These are phyloP conservation scores for Tuber microsphaerosporum DNA, from an alignment of 495 filamentous ascomycete species.

Conservation along the genomic window DNA sequence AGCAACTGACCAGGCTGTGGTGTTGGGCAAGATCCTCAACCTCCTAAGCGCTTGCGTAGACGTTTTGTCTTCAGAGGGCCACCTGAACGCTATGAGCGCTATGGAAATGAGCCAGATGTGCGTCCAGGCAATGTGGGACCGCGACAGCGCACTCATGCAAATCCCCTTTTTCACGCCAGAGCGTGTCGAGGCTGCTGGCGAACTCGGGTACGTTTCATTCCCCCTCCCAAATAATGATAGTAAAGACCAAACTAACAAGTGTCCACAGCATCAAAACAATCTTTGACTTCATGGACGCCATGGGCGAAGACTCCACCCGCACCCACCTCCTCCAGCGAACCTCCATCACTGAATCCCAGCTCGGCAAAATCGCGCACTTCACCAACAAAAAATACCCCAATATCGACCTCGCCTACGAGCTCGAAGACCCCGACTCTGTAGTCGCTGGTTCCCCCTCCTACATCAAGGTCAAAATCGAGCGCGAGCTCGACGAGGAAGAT, in stretches of 20 bases:
- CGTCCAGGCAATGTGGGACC: conserved; percentile 98
- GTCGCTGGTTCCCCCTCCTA: conserved; percentile 73
- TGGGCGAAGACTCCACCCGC: conserved; percentile 81
- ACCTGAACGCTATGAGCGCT: conserved; percentile 91
- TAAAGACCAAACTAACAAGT: conserved; percentile 43
- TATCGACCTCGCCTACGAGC: conserved; percentile 78
- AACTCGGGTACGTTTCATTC: conserved; percentile 57
- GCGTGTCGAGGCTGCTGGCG: conserved; percentile 73
- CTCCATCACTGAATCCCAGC: conserved; percentile 69
- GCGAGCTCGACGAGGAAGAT: conserved; percentile 60
- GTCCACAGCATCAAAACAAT: conserved; percentile 71
- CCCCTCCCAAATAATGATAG: not conserved
- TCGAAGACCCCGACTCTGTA: conserved; percentile 72
- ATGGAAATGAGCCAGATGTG: conserved; percentile 99
- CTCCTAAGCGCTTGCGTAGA: conserved; percentile 88
- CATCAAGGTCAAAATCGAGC: conserved; percentile 77
- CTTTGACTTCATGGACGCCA: conserved; percentile 96
- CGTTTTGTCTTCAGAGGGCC: conserved; percentile 90
- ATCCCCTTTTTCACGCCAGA: conserved; percentile 89
- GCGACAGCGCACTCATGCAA: conserved; percentile 92
- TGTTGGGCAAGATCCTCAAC: conserved; percentile 77
- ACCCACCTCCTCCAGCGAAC: conserved; percentile 64
- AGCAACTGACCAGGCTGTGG: conserved; percentile 90
- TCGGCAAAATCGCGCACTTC: conserved; percentile 83
- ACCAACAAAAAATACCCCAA: conserved; percentile 97